Base-by-base conservation (phyloP, 2,329 filamentous ascomycete species). In the Aspergillus intermedius region DNA sequence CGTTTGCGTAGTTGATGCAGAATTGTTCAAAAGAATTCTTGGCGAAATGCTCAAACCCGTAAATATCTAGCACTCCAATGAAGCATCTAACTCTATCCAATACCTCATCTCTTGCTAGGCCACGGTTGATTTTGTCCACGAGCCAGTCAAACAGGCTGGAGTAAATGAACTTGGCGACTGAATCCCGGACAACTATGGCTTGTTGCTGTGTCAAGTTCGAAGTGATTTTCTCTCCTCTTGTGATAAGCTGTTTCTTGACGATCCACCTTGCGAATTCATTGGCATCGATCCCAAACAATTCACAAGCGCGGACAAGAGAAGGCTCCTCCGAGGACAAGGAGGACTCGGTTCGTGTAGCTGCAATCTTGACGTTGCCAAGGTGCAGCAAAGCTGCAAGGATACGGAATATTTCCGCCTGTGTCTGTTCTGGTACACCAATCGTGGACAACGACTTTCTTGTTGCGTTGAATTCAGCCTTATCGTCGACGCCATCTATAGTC, bases 1-100 rank as follows among this genome's bases (percentile, higher is more conserved):
- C 93, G 71, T 98, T 98, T 72, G 93, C 93, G 64, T 98, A 98
- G 73, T 98, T 98, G 80, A 98, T 98, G 74, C 93, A 98, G 72
- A 98, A 98, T 69, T 98, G 93, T 69, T 98, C 93, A 62, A 98
- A 98, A 0, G 93, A 98, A 75, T 98, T 98, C 77, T 96, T 97
- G 54, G 93, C 91, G 64, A 98, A 98, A 72, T 97, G 93, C 70
- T 98, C 93, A 65, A 98, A 98, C 55, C 91, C 91, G 71, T 97
- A 97, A 59, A 98, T 98, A 88, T 98, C 93, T 55, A 98, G 81
- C 43, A 98, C 93, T 69, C 93, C 93, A 61, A 98, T 98, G 70
- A 98, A 98, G 2, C 88, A 91, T 48, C 77, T 81, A 49, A 95
- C 89, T 37, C 88, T 82, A 60, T 79, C 83, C 46, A 97, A 70